Percentiles rank a stretch among this genome's conserved stretches.
phyloP scores from a whole-genome alignment of 331 rosid genomes.

The Rhamnella rubrinervis region DNA sequence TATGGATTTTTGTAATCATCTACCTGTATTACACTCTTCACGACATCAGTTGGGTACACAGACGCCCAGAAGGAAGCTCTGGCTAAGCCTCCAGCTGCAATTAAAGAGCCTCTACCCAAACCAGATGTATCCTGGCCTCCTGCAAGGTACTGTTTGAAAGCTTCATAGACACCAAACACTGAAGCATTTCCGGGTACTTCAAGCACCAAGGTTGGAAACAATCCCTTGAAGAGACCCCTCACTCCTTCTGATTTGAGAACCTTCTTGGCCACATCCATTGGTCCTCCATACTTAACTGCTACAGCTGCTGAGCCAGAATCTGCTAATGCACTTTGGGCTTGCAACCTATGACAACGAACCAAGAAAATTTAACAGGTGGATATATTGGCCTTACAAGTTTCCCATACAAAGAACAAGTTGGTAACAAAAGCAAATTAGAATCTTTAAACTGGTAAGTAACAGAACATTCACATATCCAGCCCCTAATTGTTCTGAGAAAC shows the following conservation, averaged over 20 bases:
- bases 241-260: conserved; percentile 83
- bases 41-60: conserved; percentile 91
- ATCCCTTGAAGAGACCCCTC: conserved; percentile 86
- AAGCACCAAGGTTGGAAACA: conserved; percentile 86
- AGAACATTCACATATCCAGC: background rate
- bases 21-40: conserved; percentile 89
- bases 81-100: conserved; percentile 86
- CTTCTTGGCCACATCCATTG: conserved; percentile 88
- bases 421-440: background rate
- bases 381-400: background rate
- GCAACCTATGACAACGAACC: conserved; percentile 54
- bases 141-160: conserved; percentile 65
- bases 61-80: conserved; percentile 73
- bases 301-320: conserved; percentile 48
- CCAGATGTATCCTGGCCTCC: conserved; percentile 79
- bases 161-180: conserved; percentile 94
- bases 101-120: conserved; percentile 79
- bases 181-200: conserved; percentile 93
- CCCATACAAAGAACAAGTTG: background rate
- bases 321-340: conserved; percentile 86
- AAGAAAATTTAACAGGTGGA: background rate
- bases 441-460: no score
- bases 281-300: conserved; percentile 87
- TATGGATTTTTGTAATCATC: conserved; percentile 86
- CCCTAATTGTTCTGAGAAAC: background rate